These are phyloP conservation scores for Exserohilum turcica DNA, from an alignment of 2,329 filamentous ascomycete genomes.

Conservation along the genomic window DNA sequence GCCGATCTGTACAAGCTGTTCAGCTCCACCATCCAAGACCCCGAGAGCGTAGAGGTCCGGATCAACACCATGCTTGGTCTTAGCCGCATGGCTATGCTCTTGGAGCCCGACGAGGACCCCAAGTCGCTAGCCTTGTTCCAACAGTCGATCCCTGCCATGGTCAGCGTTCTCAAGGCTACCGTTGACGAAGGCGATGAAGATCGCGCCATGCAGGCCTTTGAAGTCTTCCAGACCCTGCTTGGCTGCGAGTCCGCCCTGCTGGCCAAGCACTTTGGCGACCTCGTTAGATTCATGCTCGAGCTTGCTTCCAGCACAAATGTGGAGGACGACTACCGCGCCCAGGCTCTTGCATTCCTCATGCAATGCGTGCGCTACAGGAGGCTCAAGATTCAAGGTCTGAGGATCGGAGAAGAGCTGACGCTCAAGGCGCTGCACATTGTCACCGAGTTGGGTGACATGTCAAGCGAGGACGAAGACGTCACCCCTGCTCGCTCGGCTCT, in stretches of 20 bases:
- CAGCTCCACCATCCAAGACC: conserved; percentile 83
- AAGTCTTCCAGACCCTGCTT: conserved; percentile 94
- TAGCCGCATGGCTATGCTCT: conserved; percentile 82
- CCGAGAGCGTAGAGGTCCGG: conserved; percentile 87
- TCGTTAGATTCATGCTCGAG: conserved; percentile 92
- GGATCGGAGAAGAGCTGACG: conserved; percentile 85
- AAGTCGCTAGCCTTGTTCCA: conserved; percentile 76
- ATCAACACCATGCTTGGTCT: conserved; percentile 93
- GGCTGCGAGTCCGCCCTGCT: conserved; percentile 86
- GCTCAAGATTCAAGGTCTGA: conserved; percentile 91
- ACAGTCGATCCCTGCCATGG: conserved; percentile 82
- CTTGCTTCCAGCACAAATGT: conserved; percentile 76
- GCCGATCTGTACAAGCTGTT: conserved; percentile 82
- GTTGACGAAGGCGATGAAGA: conserved; percentile 84
- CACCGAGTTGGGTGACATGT: conserved; percentile 80
- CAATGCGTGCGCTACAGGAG: conserved; percentile 90
- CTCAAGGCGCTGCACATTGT: conserved; percentile 86
- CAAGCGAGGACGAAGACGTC: conserved; percentile 77
- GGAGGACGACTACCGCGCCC: conserved; percentile 83
- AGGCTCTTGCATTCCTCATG: conserved; percentile 92
- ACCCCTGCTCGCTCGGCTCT: conserved; percentile 85
- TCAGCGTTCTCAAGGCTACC: conserved; percentile 82
- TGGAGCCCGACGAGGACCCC: conserved; percentile 85
- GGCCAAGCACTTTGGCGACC: conserved; percentile 82
- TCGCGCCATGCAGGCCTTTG: conserved; percentile 86